Evolutionary conservation across 2,329 filamentous ascomycete genomes (phyloP).

Genomic region (Madurella fahalii): DNA sequence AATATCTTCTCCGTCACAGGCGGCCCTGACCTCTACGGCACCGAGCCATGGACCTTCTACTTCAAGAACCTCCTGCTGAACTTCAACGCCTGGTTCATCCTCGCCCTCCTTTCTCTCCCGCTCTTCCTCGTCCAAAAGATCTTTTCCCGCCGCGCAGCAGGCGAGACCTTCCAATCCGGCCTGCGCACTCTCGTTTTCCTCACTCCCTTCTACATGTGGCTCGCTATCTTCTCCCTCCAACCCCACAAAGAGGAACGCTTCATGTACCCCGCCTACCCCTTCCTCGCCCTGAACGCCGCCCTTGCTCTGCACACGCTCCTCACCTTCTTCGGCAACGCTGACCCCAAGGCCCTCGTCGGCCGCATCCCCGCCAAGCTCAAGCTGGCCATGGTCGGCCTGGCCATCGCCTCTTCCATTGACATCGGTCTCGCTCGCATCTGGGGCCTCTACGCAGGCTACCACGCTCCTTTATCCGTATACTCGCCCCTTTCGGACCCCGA

Average conservation of each 20-base stretch:
- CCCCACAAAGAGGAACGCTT: slow-evolving; percentile 98
- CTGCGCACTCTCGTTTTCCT: slow-evolving; percentile 75
- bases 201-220: slow-evolving; percentile 89
- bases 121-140: slow-evolving; percentile 71
- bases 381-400: slow-evolving; percentile 55
- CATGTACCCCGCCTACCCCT: slow-evolving; percentile 96
- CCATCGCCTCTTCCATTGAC: slow-evolving; percentile 61
- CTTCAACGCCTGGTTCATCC: slow-evolving; percentile 89
- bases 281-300: slow-evolving; percentile 82
- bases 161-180: slow-evolving; percentile 56
- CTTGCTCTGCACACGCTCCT: slow-evolving; percentile 79
- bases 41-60: slow-evolving; percentile 96
- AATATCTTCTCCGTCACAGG: slow-evolving; percentile 82
- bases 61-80: slow-evolving; percentile 86
- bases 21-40: slow-evolving; percentile 90
- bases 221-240: slow-evolving; percentile 84
- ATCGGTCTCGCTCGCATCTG: slow-evolving; percentile 68
- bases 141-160: slow-evolving; percentile 56
- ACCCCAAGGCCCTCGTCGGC: slow-evolving; percentile 62
- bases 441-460: slow-evolving; percentile 77
- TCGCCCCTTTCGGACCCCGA: slow-evolving; percentile 54
- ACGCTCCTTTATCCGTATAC: slow-evolving; percentile 72
- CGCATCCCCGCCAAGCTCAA: slow-evolving; percentile 74
- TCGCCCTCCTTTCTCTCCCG: slow-evolving; percentile 71
- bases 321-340: slow-evolving; percentile 65